Percentiles rank a stretch among this genome's conserved stretches.
Conservation (phyloP, 768 basidiomycete species). For the Cyclocybe cylindracea region DNA sequence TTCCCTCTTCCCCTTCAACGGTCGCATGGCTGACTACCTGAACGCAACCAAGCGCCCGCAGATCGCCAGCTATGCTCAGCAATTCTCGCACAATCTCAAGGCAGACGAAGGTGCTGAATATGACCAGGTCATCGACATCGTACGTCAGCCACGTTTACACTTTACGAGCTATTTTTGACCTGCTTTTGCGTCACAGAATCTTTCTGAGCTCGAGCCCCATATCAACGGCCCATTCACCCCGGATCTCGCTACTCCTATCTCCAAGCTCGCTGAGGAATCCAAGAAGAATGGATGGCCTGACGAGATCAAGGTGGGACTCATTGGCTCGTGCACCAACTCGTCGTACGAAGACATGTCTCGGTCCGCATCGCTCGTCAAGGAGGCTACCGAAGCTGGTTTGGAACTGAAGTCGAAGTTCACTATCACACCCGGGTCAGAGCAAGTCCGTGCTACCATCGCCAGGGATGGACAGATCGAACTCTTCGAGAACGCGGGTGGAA, state of each 20-base stretch:
- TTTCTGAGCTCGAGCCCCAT: conserved; percentile 97
- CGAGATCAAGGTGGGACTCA: conserved; percentile 95
- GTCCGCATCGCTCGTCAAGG: conserved; percentile 88
- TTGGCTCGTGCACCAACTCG: conserved; percentile 99
- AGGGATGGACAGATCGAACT: conserved; percentile 91
- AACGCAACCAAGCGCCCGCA: conserved; percentile 90
- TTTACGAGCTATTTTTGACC: conserved; percentile 4
- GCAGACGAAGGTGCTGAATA: conserved; percentile 91
- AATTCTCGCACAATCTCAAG: conserved; percentile 87
- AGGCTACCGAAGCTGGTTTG: conserved; percentile 88
- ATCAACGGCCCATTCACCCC: conserved; percentile 99
- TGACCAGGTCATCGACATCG: conserved; percentile 89
- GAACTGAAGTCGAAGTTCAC: conserved; percentile 93
- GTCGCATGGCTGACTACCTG: conserved; percentile 91
- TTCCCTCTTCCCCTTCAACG: conserved; percentile 98
- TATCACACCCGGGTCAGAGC: conserved; percentile 97
- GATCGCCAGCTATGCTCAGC: conserved; percentile 86
- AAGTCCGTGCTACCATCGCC: conserved; percentile 95
- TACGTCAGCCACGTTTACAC: conserved; percentile 41
- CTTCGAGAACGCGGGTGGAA: conserved; percentile 86
- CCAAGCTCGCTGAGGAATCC: conserved; percentile 88
- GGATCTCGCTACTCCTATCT: conserved; percentile 97
- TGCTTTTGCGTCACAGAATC: conserved; percentile 53
- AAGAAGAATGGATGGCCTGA: conserved; percentile 97
- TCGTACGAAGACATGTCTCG: conserved; percentile 99